A percentile compares a stretch with the other conserved stretches of the same genome.
phyloP scores from a whole-genome alignment of 257 asterid genomes.

The Salvia rosmarinus region DNA sequence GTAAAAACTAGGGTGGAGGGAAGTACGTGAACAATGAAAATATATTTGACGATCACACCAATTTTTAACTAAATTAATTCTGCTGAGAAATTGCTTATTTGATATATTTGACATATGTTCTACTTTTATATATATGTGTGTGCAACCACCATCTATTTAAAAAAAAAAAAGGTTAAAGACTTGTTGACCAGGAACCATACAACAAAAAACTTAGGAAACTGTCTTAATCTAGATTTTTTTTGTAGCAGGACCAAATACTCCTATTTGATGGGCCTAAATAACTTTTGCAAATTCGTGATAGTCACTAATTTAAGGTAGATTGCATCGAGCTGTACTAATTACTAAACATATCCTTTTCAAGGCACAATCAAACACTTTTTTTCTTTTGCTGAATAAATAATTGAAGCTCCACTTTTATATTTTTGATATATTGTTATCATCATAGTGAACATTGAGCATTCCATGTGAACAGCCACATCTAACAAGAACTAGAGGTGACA shows the following conservation, averaged over 20 bases:
- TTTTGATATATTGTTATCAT: constrained; percentile 5
- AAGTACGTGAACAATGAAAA: no score
- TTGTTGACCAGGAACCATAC: constrained; percentile 21
- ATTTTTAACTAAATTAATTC: no score
- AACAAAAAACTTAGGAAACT: not conserved
- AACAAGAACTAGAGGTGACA: no score
- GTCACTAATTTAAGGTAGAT: constrained; percentile 13
- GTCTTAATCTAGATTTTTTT: constrained; percentile 11
- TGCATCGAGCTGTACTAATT: constrained; percentile 11
- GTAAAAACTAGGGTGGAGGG: no score
- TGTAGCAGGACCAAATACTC: constrained; percentile 1
- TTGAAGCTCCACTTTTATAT: constrained; percentile 16
- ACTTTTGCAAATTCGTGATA: not conserved
- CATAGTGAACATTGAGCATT: constrained; percentile 1
- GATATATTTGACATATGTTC: no score
- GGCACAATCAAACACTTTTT: not conserved
- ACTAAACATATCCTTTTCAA: constrained; percentile 21
- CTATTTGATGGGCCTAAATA: constrained; percentile 20
- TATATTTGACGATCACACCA: no score
- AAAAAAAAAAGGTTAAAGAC: constrained; percentile 4
- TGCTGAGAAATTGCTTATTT: no score
- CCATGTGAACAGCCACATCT: constrained; percentile 19
- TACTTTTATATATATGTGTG: no score
- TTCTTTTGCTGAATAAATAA: constrained; percentile 10
- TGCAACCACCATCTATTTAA: not conserved